Evolutionary conservation across 176 grass and related monocot genomes (phyloP).

Genomic region (Areca catechu): DNA sequence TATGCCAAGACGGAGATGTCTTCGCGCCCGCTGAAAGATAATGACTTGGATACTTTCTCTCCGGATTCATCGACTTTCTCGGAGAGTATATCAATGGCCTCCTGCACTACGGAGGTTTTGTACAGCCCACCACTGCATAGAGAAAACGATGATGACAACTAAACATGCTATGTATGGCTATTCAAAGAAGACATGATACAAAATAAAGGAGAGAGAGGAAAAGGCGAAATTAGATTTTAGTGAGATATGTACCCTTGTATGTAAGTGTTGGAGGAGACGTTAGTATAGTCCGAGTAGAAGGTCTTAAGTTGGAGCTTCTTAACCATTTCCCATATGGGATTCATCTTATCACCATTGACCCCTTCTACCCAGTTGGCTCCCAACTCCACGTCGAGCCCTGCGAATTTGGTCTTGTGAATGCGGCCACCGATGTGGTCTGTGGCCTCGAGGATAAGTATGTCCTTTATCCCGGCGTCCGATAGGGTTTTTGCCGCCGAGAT

Average conservation of each 20-base stretch:
- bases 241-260: conserved; percentile 30
- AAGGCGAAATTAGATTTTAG: neutral
- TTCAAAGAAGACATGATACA: neutral
- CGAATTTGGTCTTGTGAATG: conserved; percentile 46
- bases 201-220: neutral
- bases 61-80: conserved; percentile 1
- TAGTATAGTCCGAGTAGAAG: conserved; percentile 42
- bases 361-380: conserved; percentile 80
- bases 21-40: conserved; percentile 18
- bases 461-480: conserved; percentile 42
- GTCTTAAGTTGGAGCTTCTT: conserved; percentile 44
- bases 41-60: conserved; percentile 9
- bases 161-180: neutral
- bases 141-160: neutral
- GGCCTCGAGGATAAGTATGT: conserved; percentile 59
- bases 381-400: conserved; percentile 43
- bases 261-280: conserved; percentile 34
- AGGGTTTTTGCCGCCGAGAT: conserved; percentile 66
- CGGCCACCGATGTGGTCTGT: conserved; percentile 48
- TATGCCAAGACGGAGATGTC: conserved; percentile 49
- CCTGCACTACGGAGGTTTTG: conserved; percentile 12
- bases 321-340: conserved; percentile 64
- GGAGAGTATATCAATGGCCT: conserved; percentile 12
- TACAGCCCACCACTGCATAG: conserved; percentile 29
- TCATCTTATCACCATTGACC: conserved; percentile 29